Percentiles rank a stretch among this genome's conserved stretches.
phyloP scores from a whole-genome alignment of 805 yeast genomes.

The Isabelozyma rhagii region DNA sequence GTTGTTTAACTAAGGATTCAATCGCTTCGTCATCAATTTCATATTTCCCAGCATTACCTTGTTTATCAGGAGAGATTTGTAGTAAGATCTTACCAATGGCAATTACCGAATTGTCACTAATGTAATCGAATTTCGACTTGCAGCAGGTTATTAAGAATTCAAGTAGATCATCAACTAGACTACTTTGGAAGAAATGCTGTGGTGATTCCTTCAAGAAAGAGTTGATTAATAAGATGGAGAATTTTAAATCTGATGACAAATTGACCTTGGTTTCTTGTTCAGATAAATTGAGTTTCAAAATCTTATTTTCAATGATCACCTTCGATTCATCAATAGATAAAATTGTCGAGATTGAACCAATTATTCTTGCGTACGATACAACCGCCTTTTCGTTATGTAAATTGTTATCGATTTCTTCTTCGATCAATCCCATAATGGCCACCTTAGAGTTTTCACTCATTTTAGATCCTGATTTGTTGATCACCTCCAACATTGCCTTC shows the following conservation, averaged over 20 bases:
- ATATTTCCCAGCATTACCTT: conserved; percentile 29
- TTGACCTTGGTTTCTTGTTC: conserved; percentile 31
- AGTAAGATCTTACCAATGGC: conserved; percentile 82
- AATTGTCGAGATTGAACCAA: conserved; percentile 73
- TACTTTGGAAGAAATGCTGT: conserved; percentile 53
- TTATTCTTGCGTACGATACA: conserved; percentile 71
- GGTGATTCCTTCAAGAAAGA: conserved; percentile 80
- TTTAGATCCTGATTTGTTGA: conserved; percentile 71
- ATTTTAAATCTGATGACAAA: conserved; percentile 33
- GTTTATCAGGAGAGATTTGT: conserved; percentile 6
- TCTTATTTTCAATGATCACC: conserved; percentile 56
- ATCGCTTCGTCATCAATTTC: conserved; percentile 42
- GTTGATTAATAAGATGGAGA: conserved; percentile 70
- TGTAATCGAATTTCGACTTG: conserved; percentile 42
- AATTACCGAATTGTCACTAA: conserved; percentile 71
- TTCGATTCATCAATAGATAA: conserved; percentile 62
- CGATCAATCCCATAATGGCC: conserved; percentile 68
- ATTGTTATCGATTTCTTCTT: conserved; percentile 53
- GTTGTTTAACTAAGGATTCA: conserved; percentile 43
- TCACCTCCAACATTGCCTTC: conserved; percentile 79
- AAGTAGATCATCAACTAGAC: conserved; percentile 48
- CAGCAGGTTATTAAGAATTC: conserved; percentile 46
- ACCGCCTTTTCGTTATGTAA: conserved; percentile 56
- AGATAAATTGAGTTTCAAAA: conserved; percentile 42
- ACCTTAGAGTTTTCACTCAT: conserved; percentile 72